Evolutionary conservation across 352 stramenopile genomes (phyloP), one percentile per base, ranked within the genome.

Genomic region (Globisporangium uncinulatum): DNA sequence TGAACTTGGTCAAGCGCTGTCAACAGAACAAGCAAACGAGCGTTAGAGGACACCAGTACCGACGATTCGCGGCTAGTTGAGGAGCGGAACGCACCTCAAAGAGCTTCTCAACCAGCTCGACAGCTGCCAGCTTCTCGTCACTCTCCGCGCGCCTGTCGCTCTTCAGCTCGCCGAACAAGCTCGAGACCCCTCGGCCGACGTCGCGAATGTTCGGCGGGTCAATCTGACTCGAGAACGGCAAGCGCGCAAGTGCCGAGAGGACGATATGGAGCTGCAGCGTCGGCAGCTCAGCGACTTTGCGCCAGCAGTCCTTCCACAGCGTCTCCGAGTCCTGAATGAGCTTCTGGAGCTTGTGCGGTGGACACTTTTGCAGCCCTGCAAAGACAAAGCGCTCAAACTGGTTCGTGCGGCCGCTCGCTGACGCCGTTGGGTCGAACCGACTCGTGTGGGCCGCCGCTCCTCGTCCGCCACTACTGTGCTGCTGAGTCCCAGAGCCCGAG

Each of bases 1-100:
- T 76, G 58, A 92, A 92, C 56, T 90, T 90, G n/a, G 81, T 56
- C 43, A 89, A 39, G 17, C 79, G 65, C 61, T 76, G 49, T 24
- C 36, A 11, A 39, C 34, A 39, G 2, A 39, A 13, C 6, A 6
- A 39, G 34, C 8, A 13, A 39, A 4, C 24, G 24, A 29, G 24
- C 24, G 34, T 39, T 39, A 39, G 34, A 39, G 10, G 34, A 39
- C 5, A 7, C 34, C 10, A 8, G 5, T 6, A 39, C 34, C 10
- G 6, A 7, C 34, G 34, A 39, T 8, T 8, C 7, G 3, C 34
- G 10, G 34, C 34, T 39, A 2, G 2, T 7, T 39, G 10, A 13
- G 7, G 20, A 48, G 5, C 6, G 21, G 10, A 14, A 62, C 49
- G 21, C 17, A 59, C 48, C 49, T 54, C 43, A 50, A 64, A 64